Evolutionary conservation across 2,329 filamentous ascomycete species (phyloP), one percentile per base, ranked within the genome.

Genomic region (Stachybotrys echinatus): DNA sequence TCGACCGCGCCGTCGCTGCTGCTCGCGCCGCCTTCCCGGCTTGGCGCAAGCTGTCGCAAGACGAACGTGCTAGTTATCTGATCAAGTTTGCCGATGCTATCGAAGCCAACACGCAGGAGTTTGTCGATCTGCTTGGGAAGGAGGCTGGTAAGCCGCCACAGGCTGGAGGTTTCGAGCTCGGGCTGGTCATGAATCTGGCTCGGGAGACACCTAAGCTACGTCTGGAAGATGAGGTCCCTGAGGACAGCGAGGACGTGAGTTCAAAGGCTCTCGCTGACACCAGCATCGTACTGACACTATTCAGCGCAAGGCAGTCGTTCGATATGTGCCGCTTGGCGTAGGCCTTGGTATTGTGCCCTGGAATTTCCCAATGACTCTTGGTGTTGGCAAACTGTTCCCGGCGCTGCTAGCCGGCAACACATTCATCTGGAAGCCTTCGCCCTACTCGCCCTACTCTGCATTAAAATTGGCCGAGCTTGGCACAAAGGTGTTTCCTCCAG

Each of bases 401-500:
- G 78, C 79, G 0, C 61, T 86, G 3, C 56, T 84, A 18, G 79
- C 81, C 0, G 79, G 80, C 5, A 81, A 81, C 58, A 63, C 66
- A 5, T 63, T 83, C 45, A 79, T 83, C 52, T 64, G 79, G 58
- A 83, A 83, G 64, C 76, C 79, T 0, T 82, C 77, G 0, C 77
- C 77, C 0, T 82, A 75, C 61, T 76, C 80, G 0, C 80, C 80
- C 0, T 84, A 83, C 65, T 74, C 71, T 1, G 67, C 69, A 2
- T 66, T 87, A 45, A 86, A 87, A 64, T 57, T 83, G 10, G 76
- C 71, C 12, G 81, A 86, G 63, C 63, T 87, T 5, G 79, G 71
- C 2, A 70, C 76, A 50, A 63, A 74, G 23, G 65, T 84, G 62
- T 79, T 85, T 57, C 81, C 82, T 1, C 76, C 79, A 0, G 84